Percentiles rank a stretch among this genome's conserved stretches.
Evolutionary conservation across 495 filamentous ascomycete species (phyloP).

Genomic region (Penicillium manginii): DNA sequence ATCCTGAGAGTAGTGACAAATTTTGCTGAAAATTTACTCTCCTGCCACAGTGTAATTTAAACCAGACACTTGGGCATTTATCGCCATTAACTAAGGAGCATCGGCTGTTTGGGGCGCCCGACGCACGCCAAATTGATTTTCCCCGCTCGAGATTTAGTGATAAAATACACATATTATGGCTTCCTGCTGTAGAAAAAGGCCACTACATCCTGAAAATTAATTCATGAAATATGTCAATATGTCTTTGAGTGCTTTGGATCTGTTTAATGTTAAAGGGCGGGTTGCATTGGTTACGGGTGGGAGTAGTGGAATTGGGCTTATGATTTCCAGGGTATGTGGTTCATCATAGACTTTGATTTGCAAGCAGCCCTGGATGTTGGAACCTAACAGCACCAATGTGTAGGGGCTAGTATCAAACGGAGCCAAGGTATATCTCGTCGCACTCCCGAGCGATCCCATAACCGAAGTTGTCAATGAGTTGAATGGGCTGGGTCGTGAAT

Average conservation of each 20-base stretch:
- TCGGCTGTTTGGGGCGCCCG: not conserved
- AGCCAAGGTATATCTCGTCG: conserved; percentile 46
- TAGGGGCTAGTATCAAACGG: conserved; percentile 48
- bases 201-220: not conserved
- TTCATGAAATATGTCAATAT: conserved; percentile 16
- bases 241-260: conserved; percentile 11
- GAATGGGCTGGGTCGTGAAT: conserved; percentile 29
- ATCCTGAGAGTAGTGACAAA: too few relatives aligned
- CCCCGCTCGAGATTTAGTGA: not conserved
- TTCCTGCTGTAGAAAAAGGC: not conserved
- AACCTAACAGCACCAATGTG: not conserved
- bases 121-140: not conserved
- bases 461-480: conserved; percentile 34
- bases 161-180: not conserved
- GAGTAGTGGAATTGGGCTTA: conserved; percentile 48
- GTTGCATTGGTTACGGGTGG: conserved; percentile 50
- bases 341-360: not conserved
- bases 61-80: too few relatives aligned
- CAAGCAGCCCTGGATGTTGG: not conserved
- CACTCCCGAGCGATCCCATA: conserved; percentile 40
- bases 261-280: conserved; percentile 37
- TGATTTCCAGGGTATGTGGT: conserved; percentile 42
- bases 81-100: not conserved
- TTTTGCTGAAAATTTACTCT: too few relatives aligned
- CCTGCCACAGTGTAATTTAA: too few relatives aligned